Percentiles rank a stretch among this genome's conserved stretches.
These are phyloP conservation scores for Phlyctochytrium planicorne DNA, from an alignment of 192 early-diverging fungal species.

Conservation along the genomic window DNA sequence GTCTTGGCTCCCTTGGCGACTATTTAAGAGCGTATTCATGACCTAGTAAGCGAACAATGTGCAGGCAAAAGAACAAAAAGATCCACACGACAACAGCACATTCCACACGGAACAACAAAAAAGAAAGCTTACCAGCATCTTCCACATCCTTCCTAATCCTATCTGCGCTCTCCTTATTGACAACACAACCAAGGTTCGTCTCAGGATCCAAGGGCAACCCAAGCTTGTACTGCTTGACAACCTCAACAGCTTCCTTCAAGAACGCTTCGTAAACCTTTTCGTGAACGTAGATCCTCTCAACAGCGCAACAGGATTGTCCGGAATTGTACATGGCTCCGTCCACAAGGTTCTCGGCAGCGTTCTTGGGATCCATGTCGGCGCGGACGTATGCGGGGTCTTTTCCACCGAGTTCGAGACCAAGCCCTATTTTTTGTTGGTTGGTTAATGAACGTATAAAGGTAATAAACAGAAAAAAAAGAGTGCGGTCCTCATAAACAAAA, in stretches of 20 bases:
- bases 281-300: slow-evolving; percentile 80
- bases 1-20: slow-evolving; percentile 65
- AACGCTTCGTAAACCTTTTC: slow-evolving; percentile 69
- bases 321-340: slow-evolving; percentile 82
- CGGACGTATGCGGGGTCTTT: slow-evolving; percentile 85
- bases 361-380: slow-evolving; percentile 65
- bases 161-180: slow-evolving; percentile 64
- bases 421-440: slow-evolving; percentile 37
- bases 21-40: slow-evolving; percentile 9
- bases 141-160: slow-evolving; percentile 65
- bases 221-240: slow-evolving; percentile 61
- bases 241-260: slow-evolving; percentile 55
- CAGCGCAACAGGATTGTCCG: slow-evolving; percentile 79
- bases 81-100: no score
- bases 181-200: slow-evolving; percentile 75
- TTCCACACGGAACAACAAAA: no score
- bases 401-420: slow-evolving; percentile 78
- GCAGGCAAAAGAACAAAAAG: no score
- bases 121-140: slow-evolving; percentile 58
- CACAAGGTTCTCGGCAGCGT: slow-evolving; percentile 72
- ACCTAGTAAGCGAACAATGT: neutral
- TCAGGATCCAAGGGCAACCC: slow-evolving; percentile 63
- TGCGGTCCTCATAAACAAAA: no score
- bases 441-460: slow-evolving; percentile 1
- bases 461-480: slow-evolving; percentile 10